phyloP scores from a whole-genome alignment of 2,329 filamentous ascomycete species.

The Rutstroemia sydowiana region DNA sequence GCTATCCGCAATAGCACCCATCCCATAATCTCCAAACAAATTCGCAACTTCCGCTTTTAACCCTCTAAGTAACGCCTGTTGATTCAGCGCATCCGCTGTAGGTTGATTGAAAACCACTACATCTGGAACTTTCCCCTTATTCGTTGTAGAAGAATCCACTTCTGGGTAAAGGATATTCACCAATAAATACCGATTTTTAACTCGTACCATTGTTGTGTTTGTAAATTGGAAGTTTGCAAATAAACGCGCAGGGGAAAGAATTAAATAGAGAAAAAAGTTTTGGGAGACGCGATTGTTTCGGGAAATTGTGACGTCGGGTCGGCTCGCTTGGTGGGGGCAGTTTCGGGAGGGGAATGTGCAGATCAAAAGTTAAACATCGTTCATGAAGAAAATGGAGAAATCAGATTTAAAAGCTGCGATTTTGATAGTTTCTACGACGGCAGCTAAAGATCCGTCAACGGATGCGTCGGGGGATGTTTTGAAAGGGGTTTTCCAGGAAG shows the following conservation, averaged over 20 bases:
- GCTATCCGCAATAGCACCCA: slow-evolving; percentile 62
- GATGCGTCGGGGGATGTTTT: slow-evolving; percentile 67
- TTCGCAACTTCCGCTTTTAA: slow-evolving; percentile 63
- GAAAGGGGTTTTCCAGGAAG: slow-evolving; percentile 61
- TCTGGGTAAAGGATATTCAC: slow-evolving; percentile 86
- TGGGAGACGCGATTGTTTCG: slow-evolving; percentile 6
- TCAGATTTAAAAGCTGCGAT: slow-evolving; percentile 62
- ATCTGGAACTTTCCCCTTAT: slow-evolving; percentile 41
- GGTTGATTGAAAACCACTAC: slow-evolving; percentile 71
- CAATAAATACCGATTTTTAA: slow-evolving; percentile 95
- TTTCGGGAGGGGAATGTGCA: neutral
- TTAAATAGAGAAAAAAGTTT: slow-evolving; percentile 1
- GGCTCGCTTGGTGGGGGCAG: neutral
- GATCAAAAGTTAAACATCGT: neutral
- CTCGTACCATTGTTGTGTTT: slow-evolving; percentile 66
- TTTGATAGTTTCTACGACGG: slow-evolving; percentile 86
- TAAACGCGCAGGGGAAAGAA: neutral
- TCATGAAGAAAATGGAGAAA: slow-evolving; percentile 32
- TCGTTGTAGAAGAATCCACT: slow-evolving; percentile 19
- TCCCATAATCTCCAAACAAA: slow-evolving; percentile 84
- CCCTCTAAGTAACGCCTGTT: slow-evolving; percentile 56
- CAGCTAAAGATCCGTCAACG: slow-evolving; percentile 67
- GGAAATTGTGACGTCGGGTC: slow-evolving; percentile 6
- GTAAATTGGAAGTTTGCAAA: neutral
- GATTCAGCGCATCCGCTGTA: slow-evolving; percentile 63